Conservation (phyloP, 2,329 filamentous ascomycete species). For the Xylaria sp. region DNA sequence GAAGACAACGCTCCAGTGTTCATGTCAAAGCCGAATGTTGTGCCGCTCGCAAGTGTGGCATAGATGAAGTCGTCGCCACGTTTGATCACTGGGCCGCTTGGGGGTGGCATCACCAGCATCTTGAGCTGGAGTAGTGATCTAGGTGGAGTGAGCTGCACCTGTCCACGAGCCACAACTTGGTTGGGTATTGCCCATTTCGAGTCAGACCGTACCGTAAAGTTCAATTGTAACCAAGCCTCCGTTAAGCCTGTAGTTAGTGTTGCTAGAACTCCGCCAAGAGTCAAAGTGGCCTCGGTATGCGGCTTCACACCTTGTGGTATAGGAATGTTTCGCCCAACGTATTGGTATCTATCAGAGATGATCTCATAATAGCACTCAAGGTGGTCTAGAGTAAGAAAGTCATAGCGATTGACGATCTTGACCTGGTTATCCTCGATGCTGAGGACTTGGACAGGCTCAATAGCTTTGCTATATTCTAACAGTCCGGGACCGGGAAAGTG, state of each 20-base stretch:
- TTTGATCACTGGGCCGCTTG: conserved; percentile 39
- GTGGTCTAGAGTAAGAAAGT: conserved; percentile 64
- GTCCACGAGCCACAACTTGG: conserved; percentile 63
- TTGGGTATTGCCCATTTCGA: conserved; percentile 64
- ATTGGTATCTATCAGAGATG: conserved; percentile 53
- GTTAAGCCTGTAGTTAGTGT: conserved; percentile 42
- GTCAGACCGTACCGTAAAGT: conserved; percentile 56
- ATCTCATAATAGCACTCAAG: conserved; percentile 58
- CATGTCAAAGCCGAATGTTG: conserved; percentile 59
- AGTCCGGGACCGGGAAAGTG: conserved; percentile 64
- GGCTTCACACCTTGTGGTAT: conserved; percentile 60
- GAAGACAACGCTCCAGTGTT: conserved; percentile 56
- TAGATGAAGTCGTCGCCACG: conserved; percentile 48
- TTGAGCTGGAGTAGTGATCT: conserved; percentile 47
- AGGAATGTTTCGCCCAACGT: conserved; percentile 51
- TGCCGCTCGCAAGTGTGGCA: conserved; percentile 52
- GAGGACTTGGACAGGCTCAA: conserved; percentile 67
- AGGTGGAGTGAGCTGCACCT: conserved; percentile 56
- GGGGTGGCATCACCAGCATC: conserved; percentile 29
- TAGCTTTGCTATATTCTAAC: conserved; percentile 66
- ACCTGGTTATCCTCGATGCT: conserved; percentile 57
- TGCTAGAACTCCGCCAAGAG: conserved; percentile 49
- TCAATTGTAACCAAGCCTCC: conserved; percentile 61
- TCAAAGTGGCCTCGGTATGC: conserved; percentile 53
- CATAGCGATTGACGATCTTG: conserved; percentile 64